Evolutionary conservation across 2,329 filamentous ascomycete species (phyloP).

Genomic region (Fusarium sp.): DNA sequence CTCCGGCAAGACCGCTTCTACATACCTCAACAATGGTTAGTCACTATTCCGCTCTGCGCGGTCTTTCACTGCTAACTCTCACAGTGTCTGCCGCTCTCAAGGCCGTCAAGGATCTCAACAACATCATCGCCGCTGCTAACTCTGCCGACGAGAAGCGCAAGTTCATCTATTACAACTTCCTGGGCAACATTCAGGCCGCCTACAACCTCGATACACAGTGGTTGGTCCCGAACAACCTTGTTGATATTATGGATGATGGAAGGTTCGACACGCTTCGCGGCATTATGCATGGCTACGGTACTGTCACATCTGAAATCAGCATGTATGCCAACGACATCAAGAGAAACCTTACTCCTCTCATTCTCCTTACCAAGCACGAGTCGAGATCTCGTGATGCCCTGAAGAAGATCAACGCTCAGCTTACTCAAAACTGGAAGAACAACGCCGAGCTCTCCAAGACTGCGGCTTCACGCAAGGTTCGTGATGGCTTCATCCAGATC

Average conservation of each 20-base stretch:
- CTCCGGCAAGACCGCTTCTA: slow-evolving; percentile 20
- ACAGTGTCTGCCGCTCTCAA: slow-evolving; percentile 8
- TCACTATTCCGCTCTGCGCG: background rate
- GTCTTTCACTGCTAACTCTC: background rate
- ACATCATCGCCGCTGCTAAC: background rate
- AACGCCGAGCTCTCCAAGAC: slow-evolving; percentile 27
- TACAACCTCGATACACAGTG: background rate
- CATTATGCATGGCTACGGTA: slow-evolving; percentile 18
- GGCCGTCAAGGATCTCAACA: slow-evolving; percentile 9
- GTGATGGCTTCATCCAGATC: slow-evolving; percentile 19
- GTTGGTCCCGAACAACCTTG: background rate
- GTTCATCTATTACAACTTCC: slow-evolving; percentile 8
- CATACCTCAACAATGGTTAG: slow-evolving; percentile 19
- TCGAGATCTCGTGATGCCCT: background rate
- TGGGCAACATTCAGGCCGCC: slow-evolving; percentile 1
- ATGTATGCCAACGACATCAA: slow-evolving; percentile 20
- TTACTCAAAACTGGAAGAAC: slow-evolving; percentile 24
- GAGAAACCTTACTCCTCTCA: slow-evolving; percentile 1
- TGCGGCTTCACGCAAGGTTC: slow-evolving; percentile 11
- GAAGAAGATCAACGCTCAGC: slow-evolving; percentile 13
- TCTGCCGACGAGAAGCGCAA: slow-evolving; percentile 5
- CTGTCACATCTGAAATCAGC: slow-evolving; percentile 1
- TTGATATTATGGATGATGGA: background rate
- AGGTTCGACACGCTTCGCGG: slow-evolving; percentile 2
- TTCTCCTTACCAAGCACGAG: slow-evolving; percentile 12